Evolutionary conservation across 495 filamentous ascomycete species (phyloP).

Genomic region (Trichocladium antarcticum): DNA sequence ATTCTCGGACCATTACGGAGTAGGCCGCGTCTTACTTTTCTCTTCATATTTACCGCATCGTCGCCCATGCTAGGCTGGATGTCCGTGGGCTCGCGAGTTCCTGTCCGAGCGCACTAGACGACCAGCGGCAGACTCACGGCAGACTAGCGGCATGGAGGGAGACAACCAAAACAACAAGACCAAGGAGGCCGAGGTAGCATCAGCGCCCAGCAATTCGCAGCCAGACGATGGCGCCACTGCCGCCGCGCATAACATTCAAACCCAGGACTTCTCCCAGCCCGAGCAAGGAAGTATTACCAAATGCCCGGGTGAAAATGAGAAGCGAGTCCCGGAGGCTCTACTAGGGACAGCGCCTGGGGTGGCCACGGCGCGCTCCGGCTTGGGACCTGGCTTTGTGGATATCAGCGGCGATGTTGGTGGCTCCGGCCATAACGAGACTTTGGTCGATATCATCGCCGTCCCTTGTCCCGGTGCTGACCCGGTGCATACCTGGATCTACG

Average conservation of each 20-base stretch:
- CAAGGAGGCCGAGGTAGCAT: conserved; percentile 5
- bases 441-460: conserved; percentile 38
- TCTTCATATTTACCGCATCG: not conserved
- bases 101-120: not conserved
- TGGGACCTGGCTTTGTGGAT: conserved; percentile 29
- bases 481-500: conserved; percentile 33
- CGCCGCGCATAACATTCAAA: not conserved
- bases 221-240: not conserved
- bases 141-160: conserved; percentile 12
- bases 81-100: too few species aligned
- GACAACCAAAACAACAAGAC: conserved; percentile 2
- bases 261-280: not conserved
- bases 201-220: not conserved
- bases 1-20: too few species aligned
- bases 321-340: not conserved
- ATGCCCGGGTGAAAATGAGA: not conserved
- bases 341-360: not conserved
- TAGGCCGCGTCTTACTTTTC: too few species aligned
- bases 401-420: conserved; percentile 35
- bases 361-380: not conserved
- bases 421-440: conserved; percentile 34
- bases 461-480: conserved; percentile 38
- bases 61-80: too few species aligned
- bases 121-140: too few species aligned
- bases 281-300: not conserved